A percentile compares a stretch with the other conserved stretches of the same genome.
Evolutionary conservation across 2,329 filamentous ascomycete species (phyloP).

Genomic region (Trichoderma koningii): DNA sequence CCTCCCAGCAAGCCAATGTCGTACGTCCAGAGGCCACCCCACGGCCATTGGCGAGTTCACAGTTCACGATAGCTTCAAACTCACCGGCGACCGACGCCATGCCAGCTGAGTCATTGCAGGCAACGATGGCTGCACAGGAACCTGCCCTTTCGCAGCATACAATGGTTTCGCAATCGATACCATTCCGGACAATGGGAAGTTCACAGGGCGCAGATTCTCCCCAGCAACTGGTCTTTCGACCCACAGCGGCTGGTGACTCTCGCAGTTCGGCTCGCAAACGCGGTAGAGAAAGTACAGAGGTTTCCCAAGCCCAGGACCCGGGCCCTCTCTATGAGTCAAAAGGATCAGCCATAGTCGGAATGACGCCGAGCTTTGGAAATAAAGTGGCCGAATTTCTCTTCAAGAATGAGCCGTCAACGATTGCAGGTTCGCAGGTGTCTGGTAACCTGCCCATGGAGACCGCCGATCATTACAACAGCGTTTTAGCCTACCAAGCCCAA

Average conservation of each 20-base stretch:
- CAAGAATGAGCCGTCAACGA: background rate
- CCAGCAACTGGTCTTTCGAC: too few species aligned
- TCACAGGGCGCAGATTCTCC: too few species aligned
- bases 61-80: background rate
- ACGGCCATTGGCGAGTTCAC: background rate
- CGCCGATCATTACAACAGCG: background rate
- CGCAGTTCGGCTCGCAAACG: too few species aligned
- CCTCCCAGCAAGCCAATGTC: background rate
- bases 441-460: background rate
- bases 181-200: too few species aligned
- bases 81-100: background rate
- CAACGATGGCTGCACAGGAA: too few species aligned
- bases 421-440: background rate
- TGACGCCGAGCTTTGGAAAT: background rate
- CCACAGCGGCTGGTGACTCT: too few species aligned
- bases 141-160: too few species aligned
- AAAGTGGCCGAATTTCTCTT: background rate
- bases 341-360: background rate
- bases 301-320: too few species aligned
- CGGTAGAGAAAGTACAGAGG: background rate
- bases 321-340: background rate
- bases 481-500: background rate
- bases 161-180: background rate
- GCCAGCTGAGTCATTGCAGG: background rate
- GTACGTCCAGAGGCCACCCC: background rate